These are phyloP conservation scores for Leptomonas pyrrhocoris DNA, from an alignment of 208 protist species.

Conservation along the genomic window DNA sequence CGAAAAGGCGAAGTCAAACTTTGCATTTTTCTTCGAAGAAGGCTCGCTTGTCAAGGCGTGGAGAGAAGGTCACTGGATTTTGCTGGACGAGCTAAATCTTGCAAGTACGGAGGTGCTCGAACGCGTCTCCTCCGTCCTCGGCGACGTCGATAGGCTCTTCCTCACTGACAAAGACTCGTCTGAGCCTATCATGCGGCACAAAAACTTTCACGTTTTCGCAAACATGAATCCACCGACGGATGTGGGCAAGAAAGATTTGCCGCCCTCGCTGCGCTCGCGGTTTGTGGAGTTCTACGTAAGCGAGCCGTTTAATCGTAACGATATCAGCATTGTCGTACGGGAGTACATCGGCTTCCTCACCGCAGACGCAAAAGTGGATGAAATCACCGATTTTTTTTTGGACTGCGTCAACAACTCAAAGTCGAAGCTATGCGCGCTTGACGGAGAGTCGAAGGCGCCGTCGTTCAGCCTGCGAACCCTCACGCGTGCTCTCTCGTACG, in stretches of 20 bases:
- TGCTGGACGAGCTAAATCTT: conserved; percentile 99
- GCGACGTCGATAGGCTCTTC: conserved; percentile 88
- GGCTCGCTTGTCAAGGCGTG: conserved; percentile 96
- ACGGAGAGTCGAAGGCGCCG: conserved; percentile 92
- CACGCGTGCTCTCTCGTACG: conserved; percentile 95
- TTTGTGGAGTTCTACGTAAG: conserved; percentile 99
- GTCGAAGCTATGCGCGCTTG: conserved; percentile 90
- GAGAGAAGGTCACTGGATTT: conserved; percentile 98
- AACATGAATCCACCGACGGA: conserved; percentile 99
- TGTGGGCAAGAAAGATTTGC: conserved; percentile 99
- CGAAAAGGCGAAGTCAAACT: conserved; percentile 66
- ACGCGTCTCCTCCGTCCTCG: conserved; percentile 94
- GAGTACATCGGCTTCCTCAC: conserved; percentile 89
- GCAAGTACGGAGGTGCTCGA: conserved; percentile 98
- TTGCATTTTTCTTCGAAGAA: conserved; percentile 99
- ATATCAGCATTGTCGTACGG: conserved; percentile 94
- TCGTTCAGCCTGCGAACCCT: conserved; percentile 98
- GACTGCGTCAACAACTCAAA: conserved; percentile 85
- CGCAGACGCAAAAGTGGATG: conserved; percentile 82
- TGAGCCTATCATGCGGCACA: conserved; percentile 88
- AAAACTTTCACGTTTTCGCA: conserved; percentile 99
- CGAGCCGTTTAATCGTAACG: conserved; percentile 94
- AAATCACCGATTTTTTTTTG: conserved; percentile 96
- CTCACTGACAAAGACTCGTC: conserved; percentile 75
- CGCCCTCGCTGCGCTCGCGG: conserved; percentile 91